phyloP scores from a whole-genome alignment of 306 rosid species.

The Gastrolobium bilobum region DNA sequence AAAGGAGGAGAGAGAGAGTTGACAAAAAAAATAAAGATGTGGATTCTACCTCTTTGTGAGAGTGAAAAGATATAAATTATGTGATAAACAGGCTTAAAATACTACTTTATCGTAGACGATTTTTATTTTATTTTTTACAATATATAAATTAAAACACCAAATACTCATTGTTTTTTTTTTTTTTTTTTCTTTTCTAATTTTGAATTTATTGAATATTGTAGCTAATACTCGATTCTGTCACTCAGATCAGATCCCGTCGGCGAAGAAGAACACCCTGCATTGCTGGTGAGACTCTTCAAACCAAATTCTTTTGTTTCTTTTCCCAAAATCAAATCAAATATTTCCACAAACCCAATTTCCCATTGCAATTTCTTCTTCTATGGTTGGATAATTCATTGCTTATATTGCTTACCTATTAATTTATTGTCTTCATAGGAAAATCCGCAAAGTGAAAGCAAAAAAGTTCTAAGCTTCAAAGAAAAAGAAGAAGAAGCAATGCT shows the following conservation, averaged over 20 bases:
- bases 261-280: constrained; percentile 18
- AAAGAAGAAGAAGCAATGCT: constrained; percentile 58
- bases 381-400: background rate
- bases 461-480: constrained; percentile 1
- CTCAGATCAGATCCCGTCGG: constrained; percentile 50
- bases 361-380: constrained; percentile 28
- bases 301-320: background rate
- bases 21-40: too few species aligned
- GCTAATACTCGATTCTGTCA: constrained; percentile 23
- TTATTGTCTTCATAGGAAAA: background rate
- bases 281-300: constrained; percentile 38
- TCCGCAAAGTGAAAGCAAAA: background rate
- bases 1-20: too few species aligned
- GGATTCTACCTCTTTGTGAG: too few species aligned
- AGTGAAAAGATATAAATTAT: too few species aligned
- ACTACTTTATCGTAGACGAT: too few species aligned
- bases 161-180: background rate
- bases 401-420: background rate
- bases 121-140: too few species aligned
- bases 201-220: constrained; percentile 20
- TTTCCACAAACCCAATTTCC: background rate
- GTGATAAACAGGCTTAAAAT: too few species aligned
- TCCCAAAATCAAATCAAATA: background rate
- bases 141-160: too few species aligned
- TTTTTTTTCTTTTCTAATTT: background rate